Evolutionary conservation across 371 early-diverging fungal genomes (phyloP), one percentile per base, ranked within the genome.

Genomic region (Lichtheimia ornata): DNA sequence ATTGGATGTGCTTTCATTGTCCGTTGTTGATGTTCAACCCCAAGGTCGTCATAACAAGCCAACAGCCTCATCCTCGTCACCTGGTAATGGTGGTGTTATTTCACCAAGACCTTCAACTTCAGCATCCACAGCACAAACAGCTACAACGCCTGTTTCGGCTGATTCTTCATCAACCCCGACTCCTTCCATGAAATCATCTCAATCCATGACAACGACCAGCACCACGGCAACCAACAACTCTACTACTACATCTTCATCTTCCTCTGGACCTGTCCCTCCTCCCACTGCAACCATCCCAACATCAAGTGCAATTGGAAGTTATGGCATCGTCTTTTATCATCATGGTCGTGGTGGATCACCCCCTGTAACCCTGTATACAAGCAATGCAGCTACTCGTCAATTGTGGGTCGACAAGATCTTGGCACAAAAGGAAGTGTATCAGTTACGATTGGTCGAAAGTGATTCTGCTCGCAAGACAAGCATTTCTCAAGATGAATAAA

Each of bases 401-500:
- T 77, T 90, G 24, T 96, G 96, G 96, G 66, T 88, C 43, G 90
- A 92, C 58, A 86, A 87, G 65, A 90, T 95, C 45, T 79, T 84
- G 56, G 83, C 87, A 54, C 92, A 91, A 69, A 55, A 65, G 47
- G 61, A 65, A 53, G 47, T 22, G 35, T 11, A 35, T 35, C 35
- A 35, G 35, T 35, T 35, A 35, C 35, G 35, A 35, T 9, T 35
- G 6, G 35, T 11, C 11, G 35, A 35, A 35, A 9, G 9, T 11
- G 35, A 35, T 9, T 4, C 35, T 35, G 35, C 35, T 35, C 35
- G 35, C 35, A 35, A 35, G 35, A 11, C 35, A 35, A 35, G 35
- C 35, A 35, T 35, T 35, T 35, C 35, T 35, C 35, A 35, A 35
- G 35, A 35, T 35, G 35, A 35, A 35, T 35, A 35, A 35, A 35